phyloP scores from a whole-genome alignment of 257 asterid genomes.

The Ligustrum vulgare region DNA sequence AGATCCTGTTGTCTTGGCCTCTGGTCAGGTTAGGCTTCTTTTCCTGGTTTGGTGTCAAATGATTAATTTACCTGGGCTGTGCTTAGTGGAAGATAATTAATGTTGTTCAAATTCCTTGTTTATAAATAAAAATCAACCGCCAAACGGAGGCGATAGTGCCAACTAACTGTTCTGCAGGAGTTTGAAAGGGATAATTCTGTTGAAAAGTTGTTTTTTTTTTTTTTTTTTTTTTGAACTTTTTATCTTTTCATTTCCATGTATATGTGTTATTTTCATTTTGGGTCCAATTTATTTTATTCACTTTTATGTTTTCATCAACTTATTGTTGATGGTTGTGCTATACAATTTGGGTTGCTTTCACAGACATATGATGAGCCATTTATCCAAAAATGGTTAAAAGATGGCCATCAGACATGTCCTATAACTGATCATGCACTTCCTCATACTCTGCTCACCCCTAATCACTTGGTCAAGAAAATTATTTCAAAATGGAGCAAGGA shows the following conservation, averaged over 20 bases:
- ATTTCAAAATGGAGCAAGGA: constrained; percentile 41
- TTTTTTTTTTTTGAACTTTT: no score
- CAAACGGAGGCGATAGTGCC: no score
- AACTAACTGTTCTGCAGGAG: no score
- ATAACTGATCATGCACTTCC: constrained; percentile 35
- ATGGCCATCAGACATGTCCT: constrained; percentile 50
- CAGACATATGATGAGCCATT: constrained; percentile 52
- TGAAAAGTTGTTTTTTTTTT: no score
- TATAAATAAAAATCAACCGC: no score
- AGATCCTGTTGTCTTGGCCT: constrained; percentile 56
- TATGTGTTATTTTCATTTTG: not conserved
- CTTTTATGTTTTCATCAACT: not conserved
- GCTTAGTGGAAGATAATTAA: not conserved
- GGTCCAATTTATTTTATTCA: not conserved
- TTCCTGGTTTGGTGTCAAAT: not conserved
- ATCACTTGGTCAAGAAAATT: constrained; percentile 41
- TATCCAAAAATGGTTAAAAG: constrained; percentile 49
- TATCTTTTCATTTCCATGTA: no score
- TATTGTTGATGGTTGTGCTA: not conserved
- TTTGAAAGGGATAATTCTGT: no score
- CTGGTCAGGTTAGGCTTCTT: constrained; percentile 46
- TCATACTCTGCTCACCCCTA: constrained; percentile 45
- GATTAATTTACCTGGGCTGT: not conserved
- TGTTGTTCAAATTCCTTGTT: no score
- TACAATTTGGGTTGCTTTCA: constrained; percentile 14